These are phyloP conservation scores for Alliaria petiolata DNA, from an alignment of 345 rosid species.

Conservation along the genomic window DNA sequence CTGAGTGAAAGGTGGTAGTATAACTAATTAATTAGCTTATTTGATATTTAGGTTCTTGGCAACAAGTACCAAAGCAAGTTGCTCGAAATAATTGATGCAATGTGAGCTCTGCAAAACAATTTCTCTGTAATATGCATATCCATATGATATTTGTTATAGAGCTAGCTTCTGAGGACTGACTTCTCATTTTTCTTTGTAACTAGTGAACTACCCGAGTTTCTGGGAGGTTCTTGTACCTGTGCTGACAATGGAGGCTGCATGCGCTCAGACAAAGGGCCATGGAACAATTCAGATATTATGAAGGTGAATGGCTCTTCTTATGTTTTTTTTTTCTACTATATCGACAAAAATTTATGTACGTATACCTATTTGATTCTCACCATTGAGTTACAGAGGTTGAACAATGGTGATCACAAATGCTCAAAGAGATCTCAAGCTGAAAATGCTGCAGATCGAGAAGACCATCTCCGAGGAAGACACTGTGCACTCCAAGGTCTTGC, in stretches of 20 bases:
- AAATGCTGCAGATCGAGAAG: constrained; percentile 39
- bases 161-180: not conserved
- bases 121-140: not conserved
- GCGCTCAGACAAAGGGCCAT: constrained; percentile 87
- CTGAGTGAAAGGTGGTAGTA: not conserved
- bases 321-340: not conserved
- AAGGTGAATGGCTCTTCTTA: constrained; percentile 38
- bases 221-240: constrained; percentile 82
- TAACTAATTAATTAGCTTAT: not conserved
- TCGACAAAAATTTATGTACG: not conserved
- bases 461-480: constrained; percentile 42
- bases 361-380: not conserved
- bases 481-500: constrained; percentile 38
- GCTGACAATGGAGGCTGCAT: constrained; percentile 76
- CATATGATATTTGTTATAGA: not conserved
- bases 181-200: not conserved
- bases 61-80: constrained; percentile 84
- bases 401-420: constrained; percentile 63
- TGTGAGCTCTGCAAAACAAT: constrained; percentile 26
- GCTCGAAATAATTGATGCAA: constrained; percentile 78
- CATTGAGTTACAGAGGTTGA: constrained; percentile 48
- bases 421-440: constrained; percentile 23
- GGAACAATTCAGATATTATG: constrained; percentile 63
- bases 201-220: constrained; percentile 59
- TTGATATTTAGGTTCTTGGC: constrained; percentile 62